Conservation (phyloP, 2,329 filamentous ascomycete species). For the Alternaria atra region DNA sequence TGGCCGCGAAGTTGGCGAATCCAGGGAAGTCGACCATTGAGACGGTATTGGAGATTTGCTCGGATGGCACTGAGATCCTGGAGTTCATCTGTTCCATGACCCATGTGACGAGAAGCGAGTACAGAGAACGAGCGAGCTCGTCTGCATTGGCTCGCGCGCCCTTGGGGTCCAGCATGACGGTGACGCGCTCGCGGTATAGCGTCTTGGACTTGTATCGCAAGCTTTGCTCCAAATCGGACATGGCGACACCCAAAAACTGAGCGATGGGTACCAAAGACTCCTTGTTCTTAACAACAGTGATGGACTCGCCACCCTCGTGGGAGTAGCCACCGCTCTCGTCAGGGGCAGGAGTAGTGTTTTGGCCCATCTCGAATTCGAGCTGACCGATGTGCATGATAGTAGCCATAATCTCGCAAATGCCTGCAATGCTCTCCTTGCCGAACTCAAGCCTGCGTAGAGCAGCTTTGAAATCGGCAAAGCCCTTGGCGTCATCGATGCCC, state of each 20-base stretch:
- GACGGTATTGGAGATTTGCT: conserved; percentile 89
- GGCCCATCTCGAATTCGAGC: conserved; percentile 87
- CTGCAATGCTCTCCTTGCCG: conserved; percentile 89
- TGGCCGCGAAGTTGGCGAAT: conserved; percentile 84
- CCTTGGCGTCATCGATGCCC: conserved; percentile 93
- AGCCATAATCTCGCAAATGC: conserved; percentile 94
- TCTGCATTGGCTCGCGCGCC: conserved; percentile 92
- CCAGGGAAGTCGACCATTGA: conserved; percentile 97
- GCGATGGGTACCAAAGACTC: conserved; percentile 86
- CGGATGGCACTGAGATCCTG: conserved; percentile 84
- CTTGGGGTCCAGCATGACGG: conserved; percentile 93
- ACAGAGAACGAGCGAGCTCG: conserved; percentile 90
- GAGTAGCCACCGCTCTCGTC: conserved; percentile 97
- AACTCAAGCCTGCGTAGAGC: conserved; percentile 95
- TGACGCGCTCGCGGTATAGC: conserved; percentile 95
- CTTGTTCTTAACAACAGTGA: conserved; percentile 92
- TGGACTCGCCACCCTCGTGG: conserved; percentile 86
- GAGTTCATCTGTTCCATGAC: conserved; percentile 94
- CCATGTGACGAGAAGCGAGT: conserved; percentile 92
- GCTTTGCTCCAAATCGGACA: conserved; percentile 83
- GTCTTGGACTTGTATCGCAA: conserved; percentile 97
- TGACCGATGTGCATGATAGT: conserved; percentile 97
- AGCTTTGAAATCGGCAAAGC: conserved; percentile 97
- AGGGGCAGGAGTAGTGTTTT: conserved; percentile 77
- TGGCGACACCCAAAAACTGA: conserved; percentile 89